Base-by-base conservation (phyloP, 176 grass and related monocot genomes). In the Zoysia japonica region DNA sequence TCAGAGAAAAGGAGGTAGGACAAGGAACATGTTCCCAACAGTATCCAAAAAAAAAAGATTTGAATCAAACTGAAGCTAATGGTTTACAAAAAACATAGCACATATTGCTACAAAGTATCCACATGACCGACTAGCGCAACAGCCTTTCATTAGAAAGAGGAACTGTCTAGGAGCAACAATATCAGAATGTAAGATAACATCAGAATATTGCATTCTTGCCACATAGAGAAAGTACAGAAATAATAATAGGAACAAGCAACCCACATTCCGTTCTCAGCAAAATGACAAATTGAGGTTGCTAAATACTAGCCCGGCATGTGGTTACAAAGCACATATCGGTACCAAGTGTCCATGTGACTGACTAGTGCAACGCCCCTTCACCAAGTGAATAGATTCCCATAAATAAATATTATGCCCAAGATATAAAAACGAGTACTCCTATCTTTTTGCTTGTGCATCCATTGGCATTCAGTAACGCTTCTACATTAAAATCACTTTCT, bases 241-340 rank as follows among this genome's bases (percentile, higher is more conserved):
- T 11, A 11, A 74, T 41, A 51, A 62, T 28, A 28, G 28, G 28
- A 28, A 28, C 28, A 28, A 47, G 7, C 15, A 79, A 47, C 38
- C 15, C 78, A 39, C 75, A 84, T 79, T 83, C 52, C 50, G 69
- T 79, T 79, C 3, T 47, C 15, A 39, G 52, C 37, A 54, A 79
- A 71, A 79, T 72, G 75, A 42, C 69, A 84, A 79, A 74, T 54
- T 62, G 5, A 62, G 37, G 10, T 38, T 68, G 44, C 71, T 62
- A 69, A 68, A 83, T 67, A 41, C 28, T 28, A 28, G 28, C 28
- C 28, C 28, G 28, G 28, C 28, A 28, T 28, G 28, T 28, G 28
- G 28, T 28, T 28, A 28, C 28, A 77, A 17, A 82, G 47, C 79
- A 71, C 47, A 14, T 9, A 71, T 41, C 7, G 79, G 15, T 70